Evolutionary conservation across 306 rosid species (phyloP), one percentile per base, ranked within the genome.

Genomic region (Alnus glutinosa): DNA sequence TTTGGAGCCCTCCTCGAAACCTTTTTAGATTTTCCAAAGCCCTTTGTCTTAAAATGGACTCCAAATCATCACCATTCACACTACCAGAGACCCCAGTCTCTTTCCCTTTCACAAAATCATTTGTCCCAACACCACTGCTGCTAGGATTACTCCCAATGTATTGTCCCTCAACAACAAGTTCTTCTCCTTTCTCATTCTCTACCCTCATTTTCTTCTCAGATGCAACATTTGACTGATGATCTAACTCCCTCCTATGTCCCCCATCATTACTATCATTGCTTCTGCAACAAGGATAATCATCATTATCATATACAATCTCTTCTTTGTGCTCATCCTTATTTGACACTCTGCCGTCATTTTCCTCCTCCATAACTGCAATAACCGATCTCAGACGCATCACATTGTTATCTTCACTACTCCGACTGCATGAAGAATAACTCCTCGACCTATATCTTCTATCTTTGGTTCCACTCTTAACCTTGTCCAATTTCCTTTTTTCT

Each of bases 11-110:
- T 44, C 90, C 86, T 76, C 79, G 87, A 79, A 91, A 95, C 82
- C 80, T 95, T 88, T 74, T 86, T 30, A 95, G 75, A 85, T 95
- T 95, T 84, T 95, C 97, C 82, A 95, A 79, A 54, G 98, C 99
- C 86, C 69, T 89, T 70, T 84, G 88, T 71, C 98, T 90, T 85
- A 95, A 88, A 87, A 89, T 78, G 68, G 81, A 83, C 86, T 95
- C 99, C 83, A 92, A 77, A 75, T 91, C 90, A n/a, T 83, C 82
- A 55, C 78, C 79, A 70, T 81, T 74, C 66, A 62, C 62, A 85
- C 83, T 77, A 77, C 80, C 82, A 79, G 83, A 78, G 62, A 69
- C 74, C 42, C 82, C 83, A 49, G 30, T 71, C 42, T 76, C 80
- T 87, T 77, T 86, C 68, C 80, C 83, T 80, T 74, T 83, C 36